A percentile compares a stretch with the other conserved stretches of the same genome.
These are phyloP conservation scores for Persicaria maculosa DNA, from an alignment of 148 eudicot species.

Conservation along the genomic window DNA sequence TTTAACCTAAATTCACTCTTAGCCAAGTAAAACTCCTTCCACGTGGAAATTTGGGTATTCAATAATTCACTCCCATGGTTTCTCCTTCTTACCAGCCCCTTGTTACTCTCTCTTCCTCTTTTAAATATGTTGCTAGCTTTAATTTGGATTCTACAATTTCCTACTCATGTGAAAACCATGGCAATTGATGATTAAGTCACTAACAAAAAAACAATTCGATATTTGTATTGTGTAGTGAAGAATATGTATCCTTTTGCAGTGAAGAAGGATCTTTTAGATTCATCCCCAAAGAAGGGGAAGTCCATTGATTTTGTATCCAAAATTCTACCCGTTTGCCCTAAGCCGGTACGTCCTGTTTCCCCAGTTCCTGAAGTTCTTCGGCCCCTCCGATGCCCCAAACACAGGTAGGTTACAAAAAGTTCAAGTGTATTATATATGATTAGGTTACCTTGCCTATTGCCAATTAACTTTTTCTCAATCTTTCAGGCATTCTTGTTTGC, in stretches of 20 bases:
- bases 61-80: background rate
- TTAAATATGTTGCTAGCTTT: background rate
- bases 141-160: background rate
- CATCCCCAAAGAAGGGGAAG: constrained; percentile 1
- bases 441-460: background rate
- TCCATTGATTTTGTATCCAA: background rate
- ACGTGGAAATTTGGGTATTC: constrained; percentile 4
- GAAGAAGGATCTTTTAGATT: constrained; percentile 3
- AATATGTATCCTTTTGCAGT: constrained; percentile 5
- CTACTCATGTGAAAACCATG: background rate
- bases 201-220: background rate
- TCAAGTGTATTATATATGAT: background rate
- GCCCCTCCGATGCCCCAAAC: constrained; percentile 11
- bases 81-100: background rate
- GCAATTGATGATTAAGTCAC: background rate
- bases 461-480: no score
- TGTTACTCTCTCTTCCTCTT: background rate
- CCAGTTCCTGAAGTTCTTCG: constrained; percentile 2
- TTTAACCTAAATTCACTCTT: background rate
- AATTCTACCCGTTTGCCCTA: constrained; percentile 9
- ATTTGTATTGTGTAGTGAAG: background rate
- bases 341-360: background rate
- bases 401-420: background rate
- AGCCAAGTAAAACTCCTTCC: constrained; percentile 2
- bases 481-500: constrained; percentile 4